Conservation (phyloP, 108 stramenopile species). For the Chaetoceros muelleri region DNA sequence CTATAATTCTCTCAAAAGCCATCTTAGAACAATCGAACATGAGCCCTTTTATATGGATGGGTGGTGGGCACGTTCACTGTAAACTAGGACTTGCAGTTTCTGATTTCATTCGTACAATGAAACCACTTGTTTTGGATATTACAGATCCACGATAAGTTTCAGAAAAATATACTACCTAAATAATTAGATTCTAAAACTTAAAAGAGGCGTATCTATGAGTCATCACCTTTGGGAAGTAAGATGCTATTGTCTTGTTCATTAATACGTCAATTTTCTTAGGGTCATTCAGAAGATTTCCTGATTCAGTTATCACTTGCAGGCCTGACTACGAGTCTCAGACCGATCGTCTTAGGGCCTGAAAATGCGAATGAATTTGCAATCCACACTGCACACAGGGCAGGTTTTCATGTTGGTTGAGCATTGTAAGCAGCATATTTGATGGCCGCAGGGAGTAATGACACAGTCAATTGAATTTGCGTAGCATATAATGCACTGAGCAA, state of each 20-base stretch:
- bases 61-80: slow-evolving; percentile 68
- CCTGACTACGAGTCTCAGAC: no score
- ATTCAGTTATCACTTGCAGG: no score
- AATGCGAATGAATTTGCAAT: slow-evolving; percentile 54
- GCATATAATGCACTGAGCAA: slow-evolving; percentile 55
- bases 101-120: slow-evolving; percentile 41
- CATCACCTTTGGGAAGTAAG: no score
- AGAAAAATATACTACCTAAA: no score
- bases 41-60: slow-evolving; percentile 66
- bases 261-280: no score
- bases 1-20: slow-evolving; percentile 44
- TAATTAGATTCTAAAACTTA: no score
- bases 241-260: no score
- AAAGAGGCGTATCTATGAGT: no score
- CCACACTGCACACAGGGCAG: slow-evolving; percentile 55
- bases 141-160: slow-evolving; percentile 6
- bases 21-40: slow-evolving; percentile 20
- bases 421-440: slow-evolving; percentile 58
- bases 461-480: slow-evolving; percentile 48
- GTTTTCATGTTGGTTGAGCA: slow-evolving; percentile 33
- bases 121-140: slow-evolving; percentile 51
- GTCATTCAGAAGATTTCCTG: no score
- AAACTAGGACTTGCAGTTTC: slow-evolving; percentile 66
- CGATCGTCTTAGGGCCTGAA: slow-evolving; percentile 45
- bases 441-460: slow-evolving; percentile 73